A percentile compares a stretch with the other conserved stretches of the same genome.
phyloP scores from a whole-genome alignment of 1,284 basidiomycete genomes.

The Moesziomyces globuligerus region DNA sequence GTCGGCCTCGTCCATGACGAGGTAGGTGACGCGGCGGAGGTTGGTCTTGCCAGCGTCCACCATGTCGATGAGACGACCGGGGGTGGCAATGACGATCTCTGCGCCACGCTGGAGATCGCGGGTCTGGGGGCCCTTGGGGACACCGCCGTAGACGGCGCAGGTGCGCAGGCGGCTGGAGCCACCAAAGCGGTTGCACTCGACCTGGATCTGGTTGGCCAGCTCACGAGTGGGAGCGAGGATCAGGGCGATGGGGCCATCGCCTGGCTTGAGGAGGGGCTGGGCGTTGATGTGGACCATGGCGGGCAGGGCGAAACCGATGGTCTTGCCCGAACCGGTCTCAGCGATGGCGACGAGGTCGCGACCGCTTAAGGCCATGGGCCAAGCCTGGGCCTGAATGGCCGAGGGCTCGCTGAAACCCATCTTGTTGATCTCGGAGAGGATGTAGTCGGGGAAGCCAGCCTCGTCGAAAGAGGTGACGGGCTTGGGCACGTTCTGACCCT shows the following conservation, averaged over 20 bases:
- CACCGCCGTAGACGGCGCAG: slow-evolving; percentile 97
- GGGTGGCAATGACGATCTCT: slow-evolving; percentile 91
- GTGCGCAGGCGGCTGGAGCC: slow-evolving; percentile 96
- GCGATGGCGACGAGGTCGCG: slow-evolving; percentile 96
- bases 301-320: slow-evolving; percentile 95
- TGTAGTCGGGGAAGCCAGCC: slow-evolving; percentile 93
- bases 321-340: slow-evolving; percentile 72
- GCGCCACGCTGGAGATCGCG: slow-evolving; percentile 96
- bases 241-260: slow-evolving; percentile 95
- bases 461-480: slow-evolving; percentile 93
- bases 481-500: slow-evolving; percentile 87
- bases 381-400: slow-evolving; percentile 96
- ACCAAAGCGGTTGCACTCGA: slow-evolving; percentile 98
- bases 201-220: slow-evolving; percentile 97
- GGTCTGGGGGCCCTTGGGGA: slow-evolving; percentile 97
- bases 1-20: slow-evolving; percentile 99
- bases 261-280: slow-evolving; percentile 91
- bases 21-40: slow-evolving; percentile 91
- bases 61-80: slow-evolving; percentile 79
- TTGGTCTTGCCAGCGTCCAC: slow-evolving; percentile 95
- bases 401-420: slow-evolving; percentile 91
- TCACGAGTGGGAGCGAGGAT: slow-evolving; percentile 98
- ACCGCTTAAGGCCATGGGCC: slow-evolving; percentile 95
- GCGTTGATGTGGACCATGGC: slow-evolving; percentile 99
- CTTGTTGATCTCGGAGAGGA: slow-evolving; percentile 89